A percentile compares a stretch with the other conserved stretches of the same genome.
These are phyloP conservation scores for Ostreobium quekettii DNA, from an alignment of 139 green algal species.

Conservation along the genomic window DNA sequence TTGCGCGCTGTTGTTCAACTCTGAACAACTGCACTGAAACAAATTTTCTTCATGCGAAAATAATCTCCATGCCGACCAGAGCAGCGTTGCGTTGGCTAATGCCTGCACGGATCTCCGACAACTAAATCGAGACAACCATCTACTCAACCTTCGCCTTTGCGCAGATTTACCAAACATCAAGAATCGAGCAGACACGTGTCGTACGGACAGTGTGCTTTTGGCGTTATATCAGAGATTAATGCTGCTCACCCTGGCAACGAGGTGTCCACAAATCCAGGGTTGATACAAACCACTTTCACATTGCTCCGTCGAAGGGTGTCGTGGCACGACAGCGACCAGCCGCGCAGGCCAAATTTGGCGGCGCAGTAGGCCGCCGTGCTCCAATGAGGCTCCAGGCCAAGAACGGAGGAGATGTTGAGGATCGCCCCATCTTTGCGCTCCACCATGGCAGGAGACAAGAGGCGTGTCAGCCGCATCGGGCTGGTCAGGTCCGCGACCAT, in stretches of 20 bases:
- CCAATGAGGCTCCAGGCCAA: background rate
- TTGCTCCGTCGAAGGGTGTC: background rate
- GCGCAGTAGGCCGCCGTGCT: background rate
- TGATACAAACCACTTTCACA: slow-evolving; percentile 6
- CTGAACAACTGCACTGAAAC: too few species aligned
- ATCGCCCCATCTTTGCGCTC: slow-evolving; percentile 1
- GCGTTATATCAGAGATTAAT: too few species aligned
- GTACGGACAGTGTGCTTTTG: too few species aligned
- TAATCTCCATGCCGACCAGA: too few species aligned
- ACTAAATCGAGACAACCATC: too few species aligned
- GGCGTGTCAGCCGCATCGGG: background rate
- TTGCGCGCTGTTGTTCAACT: too few species aligned
- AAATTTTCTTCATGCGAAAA: too few species aligned
- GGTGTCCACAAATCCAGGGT: slow-evolving; percentile 27
- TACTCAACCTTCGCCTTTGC: too few species aligned
- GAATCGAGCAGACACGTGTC: too few species aligned
- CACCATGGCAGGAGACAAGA: background rate
- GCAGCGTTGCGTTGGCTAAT: too few species aligned
- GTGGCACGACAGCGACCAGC: slow-evolving; percentile 1
- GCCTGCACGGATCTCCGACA: too few species aligned
- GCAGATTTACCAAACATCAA: too few species aligned
- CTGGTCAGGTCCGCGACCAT: background rate
- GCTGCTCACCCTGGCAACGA: slow-evolving; percentile 28
- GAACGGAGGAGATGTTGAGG: background rate
- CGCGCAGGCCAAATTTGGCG: background rate